A percentile compares a stretch with the other conserved stretches of the same genome.
phyloP scores from a whole-genome alignment of 1,284 basidiomycete genomes.

The Cystobasidium sp. region DNA sequence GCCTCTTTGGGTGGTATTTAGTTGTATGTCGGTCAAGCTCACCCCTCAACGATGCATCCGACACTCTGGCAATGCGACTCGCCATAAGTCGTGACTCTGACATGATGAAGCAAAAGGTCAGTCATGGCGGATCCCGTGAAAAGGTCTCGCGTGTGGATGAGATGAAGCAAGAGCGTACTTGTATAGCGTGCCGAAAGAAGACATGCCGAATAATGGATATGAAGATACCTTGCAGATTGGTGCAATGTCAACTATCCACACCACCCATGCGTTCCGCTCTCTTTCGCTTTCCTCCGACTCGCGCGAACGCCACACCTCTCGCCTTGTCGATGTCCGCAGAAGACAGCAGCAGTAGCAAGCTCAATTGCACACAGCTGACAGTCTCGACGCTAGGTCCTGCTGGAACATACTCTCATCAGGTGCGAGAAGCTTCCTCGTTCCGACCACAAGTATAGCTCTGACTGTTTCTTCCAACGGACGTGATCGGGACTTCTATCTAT shows the following conservation, averaged over 20 bases:
- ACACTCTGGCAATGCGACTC: conserved; percentile 98
- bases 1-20: conserved; percentile 56
- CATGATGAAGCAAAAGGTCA: conserved; percentile 61
- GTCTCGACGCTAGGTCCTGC: conserved; percentile 52
- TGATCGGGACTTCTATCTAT: not conserved
- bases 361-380: not conserved
- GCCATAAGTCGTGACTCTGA: conserved; percentile 94
- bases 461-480: not conserved
- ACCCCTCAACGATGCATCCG: conserved; percentile 81
- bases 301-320: conserved; percentile 4
- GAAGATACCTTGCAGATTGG: too few relatives aligned
- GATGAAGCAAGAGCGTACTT: conserved; percentile 5
- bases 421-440: not conserved
- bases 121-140: not conserved
- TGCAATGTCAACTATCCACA: not conserved
- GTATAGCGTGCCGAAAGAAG: conserved; percentile 44
- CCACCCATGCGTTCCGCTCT: not conserved
- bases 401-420: conserved; percentile 53
- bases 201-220: conserved; percentile 3
- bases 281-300: conserved; percentile 32
- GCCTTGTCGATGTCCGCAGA: not conserved
- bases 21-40: not conserved
- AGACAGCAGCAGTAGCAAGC: not conserved
- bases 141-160: not conserved
- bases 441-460: not conserved